Percentiles rank a stretch among this genome's conserved stretches.
Evolutionary conservation across 1,284 basidiomycete species (phyloP).

Genomic region (Amanita bisporigera): DNA sequence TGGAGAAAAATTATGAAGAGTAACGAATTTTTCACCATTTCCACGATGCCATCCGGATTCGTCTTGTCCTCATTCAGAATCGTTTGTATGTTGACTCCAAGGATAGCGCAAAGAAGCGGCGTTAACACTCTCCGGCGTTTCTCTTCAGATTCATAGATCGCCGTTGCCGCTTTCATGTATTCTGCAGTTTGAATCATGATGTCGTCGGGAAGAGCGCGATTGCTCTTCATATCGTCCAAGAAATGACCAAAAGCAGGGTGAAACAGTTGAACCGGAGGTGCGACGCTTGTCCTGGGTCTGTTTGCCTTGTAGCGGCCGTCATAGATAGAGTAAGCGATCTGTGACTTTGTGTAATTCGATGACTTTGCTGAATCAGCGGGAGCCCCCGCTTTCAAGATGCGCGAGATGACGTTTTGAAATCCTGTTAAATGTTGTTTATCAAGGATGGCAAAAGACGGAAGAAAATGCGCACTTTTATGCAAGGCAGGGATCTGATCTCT

Average conservation of each 20-base stretch:
- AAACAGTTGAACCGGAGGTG: conserved; percentile 12
- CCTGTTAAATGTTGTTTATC: conserved; percentile 7
- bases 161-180: conserved; percentile 15
- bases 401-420: conserved; percentile 1
- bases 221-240: conserved; percentile 9
- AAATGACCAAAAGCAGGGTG: conserved; percentile 18
- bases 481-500: conserved; percentile 8
- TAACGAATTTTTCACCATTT: too few species aligned
- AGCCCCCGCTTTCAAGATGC: conserved; percentile 8
- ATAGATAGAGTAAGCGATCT: conserved; percentile 9
- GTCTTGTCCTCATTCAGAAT: too few species aligned
- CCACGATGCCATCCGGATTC: too few species aligned
- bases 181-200: background rate
- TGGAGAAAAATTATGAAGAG: too few species aligned
- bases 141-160: conserved; percentile 14
- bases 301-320: conserved; percentile 11
- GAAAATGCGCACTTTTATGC: conserved; percentile 7
- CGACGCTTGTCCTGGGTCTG: conserved; percentile 2
- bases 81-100: too few species aligned
- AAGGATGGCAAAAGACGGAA: conserved; percentile 7
- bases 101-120: conserved; percentile 12
- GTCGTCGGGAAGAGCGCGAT: conserved; percentile 1
- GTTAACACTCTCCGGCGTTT: conserved; percentile 9
- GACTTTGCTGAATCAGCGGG: conserved; percentile 8
- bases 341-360: conserved; percentile 8